phyloP scores from a whole-genome alignment of 129 eudicot genomes.

The Heracleum sosnowskyi region DNA sequence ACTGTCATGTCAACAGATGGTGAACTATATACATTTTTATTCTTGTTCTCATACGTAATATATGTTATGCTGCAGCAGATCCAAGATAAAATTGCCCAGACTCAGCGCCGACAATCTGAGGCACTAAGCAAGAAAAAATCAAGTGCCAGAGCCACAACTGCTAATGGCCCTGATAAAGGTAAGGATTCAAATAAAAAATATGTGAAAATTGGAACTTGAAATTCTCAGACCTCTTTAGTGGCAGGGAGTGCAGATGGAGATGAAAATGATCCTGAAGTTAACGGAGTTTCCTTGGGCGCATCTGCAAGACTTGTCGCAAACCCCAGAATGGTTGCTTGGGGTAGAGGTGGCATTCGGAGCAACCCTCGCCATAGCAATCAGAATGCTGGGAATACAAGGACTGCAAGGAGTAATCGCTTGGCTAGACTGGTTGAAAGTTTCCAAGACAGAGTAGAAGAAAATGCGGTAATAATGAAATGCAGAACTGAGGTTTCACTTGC shows the following conservation, averaged over 20 bases:
- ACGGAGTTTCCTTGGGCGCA: slow-evolving; percentile 36
- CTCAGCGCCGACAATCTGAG: slow-evolving; percentile 68
- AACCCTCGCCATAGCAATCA: slow-evolving; percentile 48
- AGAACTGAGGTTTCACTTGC: background rate
- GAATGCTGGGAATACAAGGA: slow-evolving; percentile 21
- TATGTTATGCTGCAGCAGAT: slow-evolving; percentile 39
- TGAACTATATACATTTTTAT: background rate
- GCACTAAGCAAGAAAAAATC: slow-evolving; percentile 72
- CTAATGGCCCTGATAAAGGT: slow-evolving; percentile 49
- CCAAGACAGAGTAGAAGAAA: slow-evolving; percentile 33
- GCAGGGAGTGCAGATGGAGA: slow-evolving; percentile 48
- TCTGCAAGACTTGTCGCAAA: slow-evolving; percentile 41
- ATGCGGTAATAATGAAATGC: slow-evolving; percentile 34
- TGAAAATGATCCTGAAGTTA: slow-evolving; percentile 45
- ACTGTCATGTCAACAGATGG: background rate
- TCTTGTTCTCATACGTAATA: background rate
- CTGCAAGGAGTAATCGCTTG: slow-evolving; percentile 29
- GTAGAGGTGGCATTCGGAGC: slow-evolving; percentile 62
- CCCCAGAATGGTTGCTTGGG: slow-evolving; percentile 65
- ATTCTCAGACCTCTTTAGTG: slow-evolving; percentile 40
- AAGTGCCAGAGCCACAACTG: slow-evolving; percentile 47
- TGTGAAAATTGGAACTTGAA: slow-evolving; percentile 38
- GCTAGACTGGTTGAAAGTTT: slow-evolving; percentile 50
- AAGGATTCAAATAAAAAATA: slow-evolving; percentile 26
- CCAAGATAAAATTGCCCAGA: slow-evolving; percentile 80